These are phyloP conservation scores for Termitomyces sp. DNA, from an alignment of 768 basidiomycete genomes.

Conservation along the genomic window DNA sequence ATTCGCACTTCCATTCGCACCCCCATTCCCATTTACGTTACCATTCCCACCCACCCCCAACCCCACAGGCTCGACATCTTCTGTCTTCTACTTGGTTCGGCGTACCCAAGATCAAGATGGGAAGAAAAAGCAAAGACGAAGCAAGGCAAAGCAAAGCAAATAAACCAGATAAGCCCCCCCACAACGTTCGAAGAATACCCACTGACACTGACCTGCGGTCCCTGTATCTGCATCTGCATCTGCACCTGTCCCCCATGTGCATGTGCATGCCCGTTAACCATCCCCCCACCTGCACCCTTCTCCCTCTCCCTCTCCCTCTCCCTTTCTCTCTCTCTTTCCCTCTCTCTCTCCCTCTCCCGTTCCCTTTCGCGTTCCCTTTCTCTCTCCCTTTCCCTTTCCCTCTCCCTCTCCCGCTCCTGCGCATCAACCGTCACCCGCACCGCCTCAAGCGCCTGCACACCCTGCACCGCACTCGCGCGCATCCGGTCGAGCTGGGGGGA, in stretches of 20 bases:
- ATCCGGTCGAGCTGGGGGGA: not conserved
- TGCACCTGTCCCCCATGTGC: not conserved
- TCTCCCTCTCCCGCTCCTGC: conserved; percentile 1
- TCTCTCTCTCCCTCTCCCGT: no score
- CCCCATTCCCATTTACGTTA: not conserved
- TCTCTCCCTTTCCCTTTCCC: no score
- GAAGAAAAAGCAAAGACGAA: no score
- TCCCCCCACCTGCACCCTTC: no score
- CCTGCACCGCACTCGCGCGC: not conserved
- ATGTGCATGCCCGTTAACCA: not conserved
- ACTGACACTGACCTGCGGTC: conserved; percentile 10
- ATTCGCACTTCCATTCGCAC: not conserved
- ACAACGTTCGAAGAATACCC: not conserved
- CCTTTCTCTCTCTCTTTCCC: no score
- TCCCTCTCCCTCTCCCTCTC: conserved; percentile 3
- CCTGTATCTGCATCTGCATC: not conserved
- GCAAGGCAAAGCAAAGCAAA: no score
- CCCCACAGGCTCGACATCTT: not conserved
- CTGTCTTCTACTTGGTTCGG: not conserved
- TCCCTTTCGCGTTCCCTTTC: no score
- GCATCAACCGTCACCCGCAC: not conserved
- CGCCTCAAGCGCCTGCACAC: not conserved
- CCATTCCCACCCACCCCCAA: not conserved
- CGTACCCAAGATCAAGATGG: no score
- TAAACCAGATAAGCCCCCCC: not conserved